Percentiles rank a stretch among this genome's conserved stretches.
Conservation (phyloP, 805 yeast genomes). For the Komagataella ulmi region DNA sequence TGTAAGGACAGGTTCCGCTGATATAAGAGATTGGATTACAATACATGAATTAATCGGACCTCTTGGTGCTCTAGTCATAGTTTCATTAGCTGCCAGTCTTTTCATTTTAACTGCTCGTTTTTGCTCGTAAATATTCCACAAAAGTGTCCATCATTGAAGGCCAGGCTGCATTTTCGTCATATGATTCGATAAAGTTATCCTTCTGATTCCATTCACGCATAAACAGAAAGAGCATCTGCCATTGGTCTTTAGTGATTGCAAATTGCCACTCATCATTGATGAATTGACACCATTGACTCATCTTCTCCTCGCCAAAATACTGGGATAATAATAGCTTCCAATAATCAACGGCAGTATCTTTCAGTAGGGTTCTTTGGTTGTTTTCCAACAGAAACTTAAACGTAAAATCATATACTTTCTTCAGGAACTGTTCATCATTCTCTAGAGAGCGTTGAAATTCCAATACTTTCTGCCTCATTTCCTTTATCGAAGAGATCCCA, state of each 20-base stretch:
- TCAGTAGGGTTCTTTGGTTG: constrained; percentile 39
- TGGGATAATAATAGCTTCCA: constrained; percentile 56
- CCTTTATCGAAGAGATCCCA: constrained; percentile 12
- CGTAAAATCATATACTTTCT: constrained; percentile 54
- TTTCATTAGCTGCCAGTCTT: neutral
- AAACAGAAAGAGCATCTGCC: constrained; percentile 76
- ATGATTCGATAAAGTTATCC: constrained; percentile 24
- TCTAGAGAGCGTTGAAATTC: constrained; percentile 19
- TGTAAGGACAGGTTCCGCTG: neutral
- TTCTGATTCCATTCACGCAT: constrained; percentile 37
- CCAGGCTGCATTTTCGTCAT: constrained; percentile 84
- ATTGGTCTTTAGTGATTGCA: constrained; percentile 56
- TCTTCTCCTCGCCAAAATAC: constrained; percentile 17
- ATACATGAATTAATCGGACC: neutral
- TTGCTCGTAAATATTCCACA: constrained; percentile 34
- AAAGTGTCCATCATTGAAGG: constrained; percentile 81
- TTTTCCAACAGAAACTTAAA: constrained; percentile 53
- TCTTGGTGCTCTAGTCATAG: neutral
- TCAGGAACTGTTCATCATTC: constrained; percentile 28
- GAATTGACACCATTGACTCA: constrained; percentile 48
- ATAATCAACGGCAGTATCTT: constrained; percentile 56
- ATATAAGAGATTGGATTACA: neutral
- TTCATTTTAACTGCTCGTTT: neutral
- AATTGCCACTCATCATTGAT: constrained; percentile 27
- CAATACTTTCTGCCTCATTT: constrained; percentile 31